Percentiles rank a stretch among this genome's conserved stretches.
These are phyloP conservation scores for Trametes villosa DNA, from an alignment of 768 basidiomycete genomes.

Conservation along the genomic window DNA sequence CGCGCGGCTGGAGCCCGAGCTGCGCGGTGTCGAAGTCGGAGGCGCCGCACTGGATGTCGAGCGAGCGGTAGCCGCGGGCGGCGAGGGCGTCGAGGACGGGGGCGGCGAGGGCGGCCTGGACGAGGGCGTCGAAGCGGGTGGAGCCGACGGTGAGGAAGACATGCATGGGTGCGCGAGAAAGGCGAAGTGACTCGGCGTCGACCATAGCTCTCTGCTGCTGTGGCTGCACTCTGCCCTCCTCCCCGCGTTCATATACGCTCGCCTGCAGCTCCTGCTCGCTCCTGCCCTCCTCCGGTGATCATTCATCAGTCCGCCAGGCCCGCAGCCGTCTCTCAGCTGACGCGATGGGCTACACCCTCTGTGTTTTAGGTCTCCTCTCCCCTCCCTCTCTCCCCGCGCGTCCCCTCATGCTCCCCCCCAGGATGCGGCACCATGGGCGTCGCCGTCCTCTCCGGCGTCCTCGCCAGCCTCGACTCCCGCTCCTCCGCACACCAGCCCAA, in stretches of 20 bases:
- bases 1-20: slow-evolving; percentile 31
- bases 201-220: background rate
- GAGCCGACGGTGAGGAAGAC: slow-evolving; percentile 90
- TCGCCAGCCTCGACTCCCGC: slow-evolving; percentile 75
- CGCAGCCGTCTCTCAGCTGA: slow-evolving; percentile 14
- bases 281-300: slow-evolving; percentile 2
- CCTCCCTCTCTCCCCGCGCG: slow-evolving; percentile 20
- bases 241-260: slow-evolving; percentile 2
- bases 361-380: slow-evolving; percentile 66
- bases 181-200: slow-evolving; percentile 10
- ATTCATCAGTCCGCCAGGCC: slow-evolving; percentile 1
- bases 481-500: slow-evolving; percentile 43
- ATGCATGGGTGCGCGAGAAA: slow-evolving; percentile 22
- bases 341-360: slow-evolving; percentile 91
- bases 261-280: background rate
- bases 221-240: background rate
- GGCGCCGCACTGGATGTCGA: slow-evolving; percentile 83
- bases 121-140: slow-evolving; percentile 80
- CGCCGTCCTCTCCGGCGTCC: slow-evolving; percentile 90
- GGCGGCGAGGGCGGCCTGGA: slow-evolving; percentile 59
- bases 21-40: slow-evolving; percentile 50
- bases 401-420: slow-evolving; percentile 36
- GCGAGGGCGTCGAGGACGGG: slow-evolving; percentile 60
- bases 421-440: slow-evolving; percentile 99
- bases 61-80: slow-evolving; percentile 55